Base-by-base conservation (phyloP, 176 grass and related monocot genomes). In the Musa schizocarpa region DNA sequence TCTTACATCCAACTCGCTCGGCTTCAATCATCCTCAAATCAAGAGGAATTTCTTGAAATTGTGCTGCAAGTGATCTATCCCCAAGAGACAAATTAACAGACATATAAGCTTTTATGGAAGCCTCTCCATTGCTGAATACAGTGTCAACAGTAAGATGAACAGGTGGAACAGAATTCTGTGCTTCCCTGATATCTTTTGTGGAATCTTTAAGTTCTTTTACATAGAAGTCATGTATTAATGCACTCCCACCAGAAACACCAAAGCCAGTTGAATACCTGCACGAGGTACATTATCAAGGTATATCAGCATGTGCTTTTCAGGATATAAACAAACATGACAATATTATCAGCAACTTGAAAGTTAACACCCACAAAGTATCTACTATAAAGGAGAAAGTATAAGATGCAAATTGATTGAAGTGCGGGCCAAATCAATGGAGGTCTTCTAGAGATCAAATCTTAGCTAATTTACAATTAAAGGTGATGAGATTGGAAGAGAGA, bases 131-230 rank as follows among this genome's bases (percentile, higher is more conserved):
- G 58, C 74, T 89, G 86, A 98, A 98, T 25, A 84, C 82, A 65
- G 90, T 98, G 71, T 98, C 90, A 11, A 98, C 90, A 50, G 86
- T 98, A 21, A 98, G 84, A 82, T 94, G 95, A 71, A 98, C 83
- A 23, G 90, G 88, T 10, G 67, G 67, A 50, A 49, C 34, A 49
- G 67, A 69, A 69, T 17, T 69, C 0, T 69, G 67, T 50, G 67
- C 67, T 9, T 69, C 34, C 34, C 34, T 43, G 34, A 43, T 43
- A 43, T 43, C 34, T 43, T 43, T 43, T 43, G 34, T 43, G 34
- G 34, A 43, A 43, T 82, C 87, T 76, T 85, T 82, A 13, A 93
- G 82, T 85, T 98, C 88, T 80, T 84, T 91, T 69, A 88, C 83
- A 75, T 94, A 76, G 58, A 76, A 76, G 3, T 76, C 74, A 65